Evolutionary conservation across 345 rosid genomes (phyloP).

Genomic region (Citrus australasica): DNA sequence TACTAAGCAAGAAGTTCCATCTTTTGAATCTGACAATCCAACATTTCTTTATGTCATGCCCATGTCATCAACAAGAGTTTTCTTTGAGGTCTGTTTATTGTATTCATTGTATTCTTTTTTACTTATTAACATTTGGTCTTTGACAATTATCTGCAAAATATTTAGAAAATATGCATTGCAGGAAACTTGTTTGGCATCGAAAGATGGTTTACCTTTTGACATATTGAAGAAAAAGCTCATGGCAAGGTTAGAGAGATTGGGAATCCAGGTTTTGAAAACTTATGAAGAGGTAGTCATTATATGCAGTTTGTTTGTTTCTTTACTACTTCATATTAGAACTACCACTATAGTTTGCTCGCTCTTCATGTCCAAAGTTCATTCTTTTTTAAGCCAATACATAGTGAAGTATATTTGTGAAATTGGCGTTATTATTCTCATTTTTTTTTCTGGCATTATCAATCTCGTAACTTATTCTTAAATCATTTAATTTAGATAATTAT

Average conservation of each 20-base stretch:
- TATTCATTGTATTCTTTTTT: background rate
- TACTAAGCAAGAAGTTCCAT: conserved; percentile 44
- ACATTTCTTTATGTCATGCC: conserved; percentile 94
- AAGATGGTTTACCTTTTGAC: conserved; percentile 86
- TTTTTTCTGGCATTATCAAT: background rate
- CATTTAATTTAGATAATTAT: background rate
- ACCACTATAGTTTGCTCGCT: background rate
- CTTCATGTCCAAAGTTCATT: background rate
- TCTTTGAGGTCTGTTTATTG: conserved; percentile 68
- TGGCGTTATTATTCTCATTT: background rate
- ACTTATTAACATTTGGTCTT: background rate
- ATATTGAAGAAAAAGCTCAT: conserved; percentile 69
- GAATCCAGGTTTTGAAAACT: conserved; percentile 59
- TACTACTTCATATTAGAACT: background rate
- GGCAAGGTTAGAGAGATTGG: conserved; percentile 74
- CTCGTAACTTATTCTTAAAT: background rate
- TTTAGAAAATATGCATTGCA: conserved; percentile 28
- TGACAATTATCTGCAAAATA: conserved; percentile 13
- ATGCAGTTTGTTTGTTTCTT: background rate
- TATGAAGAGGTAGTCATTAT: conserved; percentile 71
- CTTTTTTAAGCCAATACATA: background rate
- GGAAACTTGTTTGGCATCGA: conserved; percentile 99
- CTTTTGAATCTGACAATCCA: conserved; percentile 67
- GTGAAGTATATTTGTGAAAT: background rate
- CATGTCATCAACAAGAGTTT: conserved; percentile 73